Conservation (phyloP, 495 filamentous ascomycete species). For the Letharia lupina region DNA sequence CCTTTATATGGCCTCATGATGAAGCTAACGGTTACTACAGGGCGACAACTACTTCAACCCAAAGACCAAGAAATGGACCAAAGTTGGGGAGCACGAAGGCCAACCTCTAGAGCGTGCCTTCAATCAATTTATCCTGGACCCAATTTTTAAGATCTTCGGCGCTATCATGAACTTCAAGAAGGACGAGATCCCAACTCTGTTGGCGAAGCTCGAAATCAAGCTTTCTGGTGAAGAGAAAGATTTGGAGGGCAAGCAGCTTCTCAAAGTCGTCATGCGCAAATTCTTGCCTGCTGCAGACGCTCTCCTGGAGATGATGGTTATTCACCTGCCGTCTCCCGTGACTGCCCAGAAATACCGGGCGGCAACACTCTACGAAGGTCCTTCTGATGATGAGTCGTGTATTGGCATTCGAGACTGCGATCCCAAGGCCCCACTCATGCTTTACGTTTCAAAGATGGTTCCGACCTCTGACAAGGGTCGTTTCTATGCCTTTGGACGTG, state of each 20-base stretch:
- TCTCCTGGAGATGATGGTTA: slow-evolving; percentile 99
- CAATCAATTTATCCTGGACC: slow-evolving; percentile 97
- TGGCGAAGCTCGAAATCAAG: slow-evolving; percentile 90
- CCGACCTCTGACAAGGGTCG: slow-evolving; percentile 98
- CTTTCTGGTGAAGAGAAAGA: slow-evolving; percentile 79
- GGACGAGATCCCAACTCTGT: slow-evolving; percentile 74
- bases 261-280: slow-evolving; percentile 97
- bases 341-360: slow-evolving; percentile 97
- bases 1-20: background rate
- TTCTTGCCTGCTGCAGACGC: slow-evolving; percentile 97
- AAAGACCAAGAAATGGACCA: slow-evolving; percentile 99
- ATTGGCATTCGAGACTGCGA: slow-evolving; percentile 97
- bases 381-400: slow-evolving; percentile 79
- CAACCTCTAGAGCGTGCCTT: slow-evolving; percentile 93
- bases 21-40: slow-evolving; percentile 35
- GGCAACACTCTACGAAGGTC: slow-evolving; percentile 98
- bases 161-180: slow-evolving; percentile 98
- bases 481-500: slow-evolving; percentile 99
- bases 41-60: slow-evolving; percentile 99
- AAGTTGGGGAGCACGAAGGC: slow-evolving; percentile 66
- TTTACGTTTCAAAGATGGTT: slow-evolving; percentile 99
- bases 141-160: slow-evolving; percentile 97
- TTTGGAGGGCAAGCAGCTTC: slow-evolving; percentile 89
- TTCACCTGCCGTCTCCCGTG: slow-evolving; percentile 93
- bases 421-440: slow-evolving; percentile 95